These are phyloP conservation scores for Globisporangium sylvaticum DNA, from an alignment of 352 stramenopile species.

Conservation along the genomic window DNA sequence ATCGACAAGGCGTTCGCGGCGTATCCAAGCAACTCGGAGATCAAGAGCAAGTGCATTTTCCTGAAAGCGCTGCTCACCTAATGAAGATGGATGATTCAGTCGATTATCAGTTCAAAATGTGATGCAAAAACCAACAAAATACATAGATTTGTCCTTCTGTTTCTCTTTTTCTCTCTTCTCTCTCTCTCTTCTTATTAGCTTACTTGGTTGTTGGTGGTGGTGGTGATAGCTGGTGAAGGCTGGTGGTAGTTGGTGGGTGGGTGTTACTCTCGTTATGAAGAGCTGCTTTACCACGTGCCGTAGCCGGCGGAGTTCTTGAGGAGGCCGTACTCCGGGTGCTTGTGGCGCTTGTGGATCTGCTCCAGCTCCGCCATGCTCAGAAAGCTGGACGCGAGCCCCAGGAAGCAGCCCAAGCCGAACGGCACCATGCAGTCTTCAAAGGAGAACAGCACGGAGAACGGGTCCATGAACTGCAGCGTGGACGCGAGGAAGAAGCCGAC, in stretches of 20 bases:
- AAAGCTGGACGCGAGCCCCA: constrained; percentile 58
- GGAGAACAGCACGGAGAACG: constrained; percentile 70
- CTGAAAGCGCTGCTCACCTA: constrained; percentile 53
- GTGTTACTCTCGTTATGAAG: constrained; percentile 8
- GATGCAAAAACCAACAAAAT: constrained; percentile 15
- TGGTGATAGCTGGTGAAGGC: too few relatives aligned
- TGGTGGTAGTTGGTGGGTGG: constrained; percentile 8
- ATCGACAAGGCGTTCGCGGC: constrained; percentile 41
- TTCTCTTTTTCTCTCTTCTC: neutral
- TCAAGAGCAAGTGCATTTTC: constrained; percentile 66
- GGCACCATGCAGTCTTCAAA: constrained; percentile 69
- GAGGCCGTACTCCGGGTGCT: constrained; percentile 78
- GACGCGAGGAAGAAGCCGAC: constrained; percentile 75
- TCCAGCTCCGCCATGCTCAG: constrained; percentile 74
- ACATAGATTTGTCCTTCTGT: constrained; percentile 19
- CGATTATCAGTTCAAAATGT: neutral
- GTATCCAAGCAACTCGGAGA: constrained; percentile 52
- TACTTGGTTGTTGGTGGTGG: constrained; percentile 14
- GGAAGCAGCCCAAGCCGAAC: constrained; percentile 64
- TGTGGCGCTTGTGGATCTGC: constrained; percentile 75
- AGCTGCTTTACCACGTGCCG: constrained; percentile 26
- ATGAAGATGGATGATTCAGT: neutral
- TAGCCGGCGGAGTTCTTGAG: constrained; percentile 45
- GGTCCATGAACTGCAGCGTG: constrained; percentile 82
- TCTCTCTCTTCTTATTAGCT: constrained; percentile 2